Percentiles rank a stretch among this genome's conserved stretches.
Evolutionary conservation across 164 flowering plant species (phyloP).

Genomic region (Paratinospora sagittata): DNA sequence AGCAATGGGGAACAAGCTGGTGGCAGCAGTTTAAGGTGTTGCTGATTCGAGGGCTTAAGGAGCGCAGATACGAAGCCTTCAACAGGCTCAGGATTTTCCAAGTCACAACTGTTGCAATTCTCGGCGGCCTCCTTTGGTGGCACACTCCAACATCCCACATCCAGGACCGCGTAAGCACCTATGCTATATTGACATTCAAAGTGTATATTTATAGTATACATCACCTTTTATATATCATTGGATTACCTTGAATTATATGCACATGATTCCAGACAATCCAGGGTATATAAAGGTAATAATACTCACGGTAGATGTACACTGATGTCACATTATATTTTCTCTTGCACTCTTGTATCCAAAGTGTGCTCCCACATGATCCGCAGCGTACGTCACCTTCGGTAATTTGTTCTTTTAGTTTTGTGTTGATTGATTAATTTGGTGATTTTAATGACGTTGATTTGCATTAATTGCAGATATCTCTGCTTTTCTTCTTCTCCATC

Average conservation of each 20-base stretch:
- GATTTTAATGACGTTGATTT: background rate
- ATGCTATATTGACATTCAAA: background rate
- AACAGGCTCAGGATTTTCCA: conserved; percentile 81
- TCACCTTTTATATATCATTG: too few species aligned
- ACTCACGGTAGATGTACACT: too few species aligned
- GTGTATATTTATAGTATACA: too few species aligned
- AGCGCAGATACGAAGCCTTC: conserved; percentile 78
- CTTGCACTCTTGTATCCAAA: too few species aligned
- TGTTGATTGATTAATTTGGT: too few species aligned
- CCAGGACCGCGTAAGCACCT: conserved; percentile 61
- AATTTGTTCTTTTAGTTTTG: too few species aligned
- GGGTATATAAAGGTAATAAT: too few species aligned
- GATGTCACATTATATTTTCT: too few species aligned
- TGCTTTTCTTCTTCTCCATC: conserved; percentile 96
- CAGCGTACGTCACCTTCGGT: too few species aligned
- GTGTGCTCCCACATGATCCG: too few species aligned
- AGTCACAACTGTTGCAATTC: conserved; percentile 80
- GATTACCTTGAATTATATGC: too few species aligned
- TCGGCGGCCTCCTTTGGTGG: conserved; percentile 97
- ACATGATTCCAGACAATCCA: too few species aligned
- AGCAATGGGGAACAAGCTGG: conserved; percentile 94
- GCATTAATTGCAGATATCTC: conserved; percentile 69
- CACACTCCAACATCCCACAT: conserved; percentile 76
- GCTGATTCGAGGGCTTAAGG: conserved; percentile 73
- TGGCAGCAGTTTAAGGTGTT: conserved; percentile 87